Evolutionary conservation across 148 eudicot species (phyloP).

Genomic region (Silene latifolia): DNA sequence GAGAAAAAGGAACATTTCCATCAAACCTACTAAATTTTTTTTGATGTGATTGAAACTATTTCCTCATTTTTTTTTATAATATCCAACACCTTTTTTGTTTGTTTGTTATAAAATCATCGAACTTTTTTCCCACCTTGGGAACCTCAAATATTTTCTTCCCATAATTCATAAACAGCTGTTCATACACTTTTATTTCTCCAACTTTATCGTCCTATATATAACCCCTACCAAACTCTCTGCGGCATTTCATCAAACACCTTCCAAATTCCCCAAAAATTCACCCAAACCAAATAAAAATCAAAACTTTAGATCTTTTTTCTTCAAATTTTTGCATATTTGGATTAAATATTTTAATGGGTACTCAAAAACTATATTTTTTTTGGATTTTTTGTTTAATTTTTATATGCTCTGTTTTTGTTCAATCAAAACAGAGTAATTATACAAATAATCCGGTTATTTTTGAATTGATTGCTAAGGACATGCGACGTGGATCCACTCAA

Average conservation of each 20-base stretch:
- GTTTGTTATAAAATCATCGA: slow-evolving; percentile 8
- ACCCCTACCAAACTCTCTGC: slow-evolving; percentile 10
- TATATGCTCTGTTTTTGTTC: slow-evolving; percentile 21
- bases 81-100: neutral
- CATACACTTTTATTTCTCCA: neutral
- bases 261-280: neutral
- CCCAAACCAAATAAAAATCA: neutral
- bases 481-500: slow-evolving; percentile 28
- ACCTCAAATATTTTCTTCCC: slow-evolving; percentile 18
- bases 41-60: too few species aligned
- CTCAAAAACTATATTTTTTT: neutral
- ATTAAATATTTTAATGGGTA: slow-evolving; percentile 26
- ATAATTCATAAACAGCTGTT: slow-evolving; percentile 31
- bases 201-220: slow-evolving; percentile 19
- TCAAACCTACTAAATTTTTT: too few species aligned
- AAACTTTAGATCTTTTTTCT: neutral
- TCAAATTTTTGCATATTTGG: neutral
- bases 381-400: slow-evolving; percentile 8
- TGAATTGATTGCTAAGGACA: slow-evolving; percentile 38
- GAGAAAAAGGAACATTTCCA: too few species aligned
- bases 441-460: slow-evolving; percentile 32
- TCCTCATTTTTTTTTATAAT: too few species aligned
- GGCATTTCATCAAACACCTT: slow-evolving; percentile 25
- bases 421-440: slow-evolving; percentile 25
- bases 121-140: slow-evolving; percentile 17